Evolutionary conservation across 1,284 basidiomycete genomes (phyloP).

Genomic region (Microbotryum silenes-acaulis): DNA sequence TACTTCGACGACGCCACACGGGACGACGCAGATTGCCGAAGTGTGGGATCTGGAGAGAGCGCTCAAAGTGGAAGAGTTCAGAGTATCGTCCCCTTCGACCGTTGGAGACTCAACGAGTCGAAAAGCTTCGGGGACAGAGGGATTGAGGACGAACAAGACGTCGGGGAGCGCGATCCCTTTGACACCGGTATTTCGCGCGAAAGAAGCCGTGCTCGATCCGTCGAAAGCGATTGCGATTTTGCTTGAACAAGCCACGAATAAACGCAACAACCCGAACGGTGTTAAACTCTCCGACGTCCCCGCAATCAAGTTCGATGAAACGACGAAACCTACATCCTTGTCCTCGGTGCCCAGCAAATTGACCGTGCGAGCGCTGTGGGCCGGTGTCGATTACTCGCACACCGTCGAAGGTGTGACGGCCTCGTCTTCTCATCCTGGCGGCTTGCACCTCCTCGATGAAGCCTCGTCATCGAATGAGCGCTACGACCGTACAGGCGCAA

Average conservation of each 20-base stretch:
- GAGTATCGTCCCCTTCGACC: conserved; percentile 1
- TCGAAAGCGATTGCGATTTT: conserved; percentile 59
- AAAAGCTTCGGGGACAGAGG: too few relatives aligned
- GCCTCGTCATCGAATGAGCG: too few relatives aligned
- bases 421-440: too few relatives aligned
- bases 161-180: neutral
- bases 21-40: conserved; percentile 40
- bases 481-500: neutral
- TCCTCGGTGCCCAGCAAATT: too few relatives aligned
- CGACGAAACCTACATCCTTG: too few relatives aligned
- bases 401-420: too few relatives aligned
- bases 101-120: too few relatives aligned
- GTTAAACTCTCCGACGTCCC: neutral
- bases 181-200: conserved; percentile 34
- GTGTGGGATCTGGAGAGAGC: conserved; percentile 69
- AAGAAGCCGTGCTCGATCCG: conserved; percentile 54
- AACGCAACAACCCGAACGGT: too few relatives aligned
- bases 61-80: conserved; percentile 58
- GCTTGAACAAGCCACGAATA: conserved; percentile 41
- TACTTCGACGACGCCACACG: neutral
- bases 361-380: too few relatives aligned
- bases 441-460: too few relatives aligned
- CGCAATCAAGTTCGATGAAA: neutral
- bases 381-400: too few relatives aligned
- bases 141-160: too few relatives aligned